Conservation (phyloP, 176 grass and related monocot genomes). For the bread wheat (Triticum aestivum) region IWGSC_CS_RefSeq_v2.1 NC_057810.1:653623863-653624362, state of each 20-base stretch:
- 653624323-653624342: neutral
- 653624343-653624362: neutral
- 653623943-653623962: neutral
- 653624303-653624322: neutral
- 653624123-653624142: slow-evolving; percentile 36
- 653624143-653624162: slow-evolving; percentile 23
- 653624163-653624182: neutral
- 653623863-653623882: neutral
- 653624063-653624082: neutral
- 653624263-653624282: neutral
- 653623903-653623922: neutral
- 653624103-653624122: neutral
- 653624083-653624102: neutral
- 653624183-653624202: neutral
- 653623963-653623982: neutral
- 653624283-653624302: neutral
- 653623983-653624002: neutral
- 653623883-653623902: too few relatives aligned
- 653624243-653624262: neutral
- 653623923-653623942: neutral
- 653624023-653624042: neutral
- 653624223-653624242: neutral
- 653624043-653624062: neutral
- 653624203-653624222: neutral
- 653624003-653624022: neutral